phyloP scores from a whole-genome alignment of 495 filamentous ascomycete species.

The Daldinia loculata region DNA sequence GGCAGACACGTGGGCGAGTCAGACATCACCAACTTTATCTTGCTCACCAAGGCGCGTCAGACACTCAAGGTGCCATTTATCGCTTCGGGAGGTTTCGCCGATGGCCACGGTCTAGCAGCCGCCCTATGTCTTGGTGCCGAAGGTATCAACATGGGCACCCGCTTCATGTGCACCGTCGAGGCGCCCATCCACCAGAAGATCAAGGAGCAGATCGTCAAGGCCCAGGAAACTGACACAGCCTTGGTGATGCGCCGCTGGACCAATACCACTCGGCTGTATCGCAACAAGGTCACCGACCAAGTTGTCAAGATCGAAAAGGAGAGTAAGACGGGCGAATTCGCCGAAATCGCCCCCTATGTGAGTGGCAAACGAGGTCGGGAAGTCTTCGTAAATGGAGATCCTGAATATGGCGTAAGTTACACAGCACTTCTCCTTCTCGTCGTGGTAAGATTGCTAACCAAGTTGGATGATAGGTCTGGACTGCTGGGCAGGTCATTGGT shows the following conservation, averaged over 20 bases:
- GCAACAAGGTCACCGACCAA: slow-evolving; percentile 85
- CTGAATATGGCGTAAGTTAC: slow-evolving; percentile 82
- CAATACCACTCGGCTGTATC: slow-evolving; percentile 89
- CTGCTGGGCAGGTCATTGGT: slow-evolving; percentile 72
- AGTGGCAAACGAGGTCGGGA: slow-evolving; percentile 90
- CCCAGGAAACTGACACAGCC: slow-evolving; percentile 89
- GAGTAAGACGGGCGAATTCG: slow-evolving; percentile 87
- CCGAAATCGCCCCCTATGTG: slow-evolving; percentile 87
- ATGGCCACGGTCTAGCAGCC: slow-evolving; percentile 92
- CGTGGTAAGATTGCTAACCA: neutral
- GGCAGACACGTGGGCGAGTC: slow-evolving; percentile 80
- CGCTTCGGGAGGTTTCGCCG: slow-evolving; percentile 93
- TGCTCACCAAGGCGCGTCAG: slow-evolving; percentile 86
- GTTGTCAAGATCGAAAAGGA: slow-evolving; percentile 84
- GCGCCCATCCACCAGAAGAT: slow-evolving; percentile 92
- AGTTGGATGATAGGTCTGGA: slow-evolving; percentile 61
- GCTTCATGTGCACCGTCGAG: slow-evolving; percentile 94
- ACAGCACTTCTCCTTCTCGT: slow-evolving; percentile 8
- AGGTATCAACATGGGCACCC: slow-evolving; percentile 95
- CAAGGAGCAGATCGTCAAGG: slow-evolving; percentile 89
- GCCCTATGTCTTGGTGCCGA: slow-evolving; percentile 91
- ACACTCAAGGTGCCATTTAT: slow-evolving; percentile 89
- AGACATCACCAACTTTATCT: slow-evolving; percentile 98
- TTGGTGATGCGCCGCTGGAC: slow-evolving; percentile 89
- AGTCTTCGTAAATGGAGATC: slow-evolving; percentile 92